Conservation (phyloP, 2,329 filamentous ascomycete species). For the Aspergillus chevalieri region DNA sequence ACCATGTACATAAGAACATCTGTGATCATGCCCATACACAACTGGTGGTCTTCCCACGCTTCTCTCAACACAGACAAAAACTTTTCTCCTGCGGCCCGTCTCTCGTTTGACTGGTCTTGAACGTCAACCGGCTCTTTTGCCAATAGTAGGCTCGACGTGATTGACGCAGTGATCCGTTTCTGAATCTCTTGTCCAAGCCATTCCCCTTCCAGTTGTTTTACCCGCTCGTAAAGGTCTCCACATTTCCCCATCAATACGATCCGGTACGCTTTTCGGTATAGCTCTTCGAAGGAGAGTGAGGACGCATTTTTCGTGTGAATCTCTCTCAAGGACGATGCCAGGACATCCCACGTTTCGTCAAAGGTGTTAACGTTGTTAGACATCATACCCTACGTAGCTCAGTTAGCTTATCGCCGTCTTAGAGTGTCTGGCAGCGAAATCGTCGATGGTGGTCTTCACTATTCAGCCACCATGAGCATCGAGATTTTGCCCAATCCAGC, state of each 20-base stretch:
- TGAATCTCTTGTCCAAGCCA: constrained; percentile 75
- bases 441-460: background rate
- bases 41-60: constrained; percentile 82
- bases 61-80: constrained; percentile 71
- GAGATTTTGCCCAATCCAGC: background rate
- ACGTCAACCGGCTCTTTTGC: constrained; percentile 43
- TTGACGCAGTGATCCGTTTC: constrained; percentile 61
- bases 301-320: constrained; percentile 93
- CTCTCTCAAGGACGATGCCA: constrained; percentile 70
- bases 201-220: constrained; percentile 71
- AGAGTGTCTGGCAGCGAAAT: constrained; percentile 5
- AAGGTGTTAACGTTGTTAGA: constrained; percentile 65
- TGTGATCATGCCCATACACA: constrained; percentile 92
- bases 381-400: constrained; percentile 45
- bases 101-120: constrained; percentile 63
- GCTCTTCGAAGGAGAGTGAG: constrained; percentile 83
- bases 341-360: constrained; percentile 73
- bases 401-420: constrained; percentile 8
- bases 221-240: constrained; percentile 69
- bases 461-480: background rate
- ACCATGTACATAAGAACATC: constrained; percentile 96
- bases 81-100: constrained; percentile 71
- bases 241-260: constrained; percentile 87
- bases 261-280: constrained; percentile 91
- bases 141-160: constrained; percentile 63